These are phyloP conservation scores for Keithomyces neogunnii DNA, from an alignment of 2,329 filamentous ascomycete genomes.

Conservation along the genomic window DNA sequence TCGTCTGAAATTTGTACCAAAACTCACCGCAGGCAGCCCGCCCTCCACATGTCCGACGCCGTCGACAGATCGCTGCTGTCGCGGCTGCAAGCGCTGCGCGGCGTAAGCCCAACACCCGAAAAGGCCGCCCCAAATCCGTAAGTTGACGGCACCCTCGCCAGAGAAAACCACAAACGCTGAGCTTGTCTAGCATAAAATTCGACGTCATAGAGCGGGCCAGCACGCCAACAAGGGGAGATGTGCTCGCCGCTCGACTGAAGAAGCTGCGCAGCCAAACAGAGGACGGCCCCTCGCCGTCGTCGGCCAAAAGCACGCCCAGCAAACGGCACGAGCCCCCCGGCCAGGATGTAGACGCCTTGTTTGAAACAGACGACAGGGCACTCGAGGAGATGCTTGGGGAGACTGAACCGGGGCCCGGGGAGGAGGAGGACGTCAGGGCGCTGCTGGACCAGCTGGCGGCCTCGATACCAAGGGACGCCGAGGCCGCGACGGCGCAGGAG, in stretches of 20 bases:
- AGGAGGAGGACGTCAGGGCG: conserved; percentile 25
- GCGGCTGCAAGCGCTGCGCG: conserved; percentile 43
- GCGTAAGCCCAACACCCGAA: conserved; percentile 23
- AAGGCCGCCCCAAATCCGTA: conserved; percentile 2
- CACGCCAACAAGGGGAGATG: conserved; percentile 39
- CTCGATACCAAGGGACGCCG: conserved; percentile 20
- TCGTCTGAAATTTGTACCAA: neutral
- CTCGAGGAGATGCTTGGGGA: conserved; percentile 43
- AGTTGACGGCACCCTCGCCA: neutral
- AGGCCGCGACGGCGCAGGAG: neutral
- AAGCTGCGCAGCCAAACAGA: conserved; percentile 35
- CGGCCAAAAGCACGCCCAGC: conserved; percentile 1
- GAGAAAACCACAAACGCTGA: neutral
- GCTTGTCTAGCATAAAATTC: conserved; percentile 16
- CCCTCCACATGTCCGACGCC: conserved; percentile 21
- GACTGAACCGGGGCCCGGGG: conserved; percentile 18
- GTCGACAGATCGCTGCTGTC: conserved; percentile 41
- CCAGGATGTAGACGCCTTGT: conserved; percentile 28
- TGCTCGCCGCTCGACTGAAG: conserved; percentile 42
- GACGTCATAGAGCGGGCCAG: conserved; percentile 34
- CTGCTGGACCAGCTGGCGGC: conserved; percentile 28
- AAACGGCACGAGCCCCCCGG: neutral
- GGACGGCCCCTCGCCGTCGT: conserved; percentile 11
- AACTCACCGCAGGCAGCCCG: neutral
- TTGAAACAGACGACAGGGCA: conserved; percentile 41